phyloP scores from a whole-genome alignment of 495 filamentous ascomycete species.

The Aspergillus panamensis region DNA sequence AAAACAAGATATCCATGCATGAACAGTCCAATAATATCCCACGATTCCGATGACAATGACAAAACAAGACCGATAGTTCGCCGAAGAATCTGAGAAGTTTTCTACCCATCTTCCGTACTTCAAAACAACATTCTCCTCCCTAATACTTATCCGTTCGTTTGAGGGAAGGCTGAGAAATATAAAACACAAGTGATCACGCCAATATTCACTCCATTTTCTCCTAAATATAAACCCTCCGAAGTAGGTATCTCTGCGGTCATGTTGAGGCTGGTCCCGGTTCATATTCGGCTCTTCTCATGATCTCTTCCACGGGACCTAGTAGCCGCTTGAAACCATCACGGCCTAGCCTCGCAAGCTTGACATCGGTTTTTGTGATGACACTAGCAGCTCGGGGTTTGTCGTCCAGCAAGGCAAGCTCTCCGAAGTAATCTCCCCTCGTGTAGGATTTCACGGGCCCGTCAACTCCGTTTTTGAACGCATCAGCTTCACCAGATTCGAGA shows the following conservation, averaged over 20 bases:
- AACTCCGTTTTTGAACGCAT: slow-evolving; percentile 69
- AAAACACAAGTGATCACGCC: slow-evolving; percentile 7
- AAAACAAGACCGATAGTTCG: slow-evolving; percentile 14
- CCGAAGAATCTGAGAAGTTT: slow-evolving; percentile 13
- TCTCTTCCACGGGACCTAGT: slow-evolving; percentile 86
- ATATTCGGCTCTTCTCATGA: slow-evolving; percentile 83
- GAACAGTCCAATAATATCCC: slow-evolving; percentile 11
- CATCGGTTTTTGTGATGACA: slow-evolving; percentile 68
- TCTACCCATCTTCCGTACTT: slow-evolving; percentile 17
- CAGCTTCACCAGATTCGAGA: slow-evolving; percentile 83
- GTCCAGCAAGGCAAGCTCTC: slow-evolving; percentile 88
- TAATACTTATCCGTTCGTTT: slow-evolving; percentile 5
- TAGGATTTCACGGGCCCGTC: slow-evolving; percentile 70
- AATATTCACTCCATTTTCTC: slow-evolving; percentile 12
- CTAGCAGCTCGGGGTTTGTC: slow-evolving; percentile 93
- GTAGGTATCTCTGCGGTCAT: background rate
- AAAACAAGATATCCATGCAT: slow-evolving; percentile 9
- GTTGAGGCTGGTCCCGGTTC: slow-evolving; percentile 27
- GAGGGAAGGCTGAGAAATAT: slow-evolving; percentile 7
- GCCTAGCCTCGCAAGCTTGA: slow-evolving; percentile 91
- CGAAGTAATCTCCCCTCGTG: slow-evolving; percentile 92
- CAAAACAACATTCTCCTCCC: slow-evolving; percentile 16
- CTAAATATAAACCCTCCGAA: background rate
- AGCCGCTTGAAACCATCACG: slow-evolving; percentile 94
- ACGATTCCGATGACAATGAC: slow-evolving; percentile 13